Base-by-base conservation (phyloP, 768 basidiomycete genomes). In the Pulveroboletus sp. region DNA sequence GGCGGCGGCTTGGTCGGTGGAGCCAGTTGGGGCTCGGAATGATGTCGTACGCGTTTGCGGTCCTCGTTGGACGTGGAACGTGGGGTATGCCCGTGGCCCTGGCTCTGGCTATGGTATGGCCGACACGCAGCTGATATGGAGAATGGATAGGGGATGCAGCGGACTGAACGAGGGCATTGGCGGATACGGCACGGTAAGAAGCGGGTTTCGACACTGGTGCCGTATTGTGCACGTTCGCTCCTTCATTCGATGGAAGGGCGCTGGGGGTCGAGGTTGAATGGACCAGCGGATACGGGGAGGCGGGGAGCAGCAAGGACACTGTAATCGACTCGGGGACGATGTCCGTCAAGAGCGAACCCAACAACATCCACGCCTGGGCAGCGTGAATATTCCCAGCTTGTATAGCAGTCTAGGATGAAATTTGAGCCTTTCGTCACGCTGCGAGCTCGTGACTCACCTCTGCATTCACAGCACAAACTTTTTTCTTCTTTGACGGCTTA, bases 361-460 rank as follows among this genome's bases (percentile, higher is more conserved):
- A 64, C 2, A 91, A 65, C 9, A 80, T 56, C 89, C 89, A 92
- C 3, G 74, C 73, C 56, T 88, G 84, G 1, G 81, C 82, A 4
- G 78, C 77, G 5, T 76, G 70, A 22, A 72, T 60, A 50, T 80
- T 76, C 19, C 81, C 81, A 9, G 73, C 82, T 47, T 78, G 68
- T n/a, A 79, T 63, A 7, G 89, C 88, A 37, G 74, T 67, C 83
- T 86, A 49, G 12, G 5, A 12, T 16, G 19, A 29, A 14, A 43
- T 10, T 7, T 34, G 16, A 20, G 26, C 26, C n/a, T 23, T 27
- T 29, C 20, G 4, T 13, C 5, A 0, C 17, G 14, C 22, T 3
- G 9, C 9, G 20, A 40, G 0, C 3, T 11, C 36, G 20, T 2
- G 10, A 53, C 68, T 44, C 42, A 74, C 80, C 68, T 82, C 73